Conservation (phyloP, 768 basidiomycete species). For the Pleurotus eryngii region DNA sequence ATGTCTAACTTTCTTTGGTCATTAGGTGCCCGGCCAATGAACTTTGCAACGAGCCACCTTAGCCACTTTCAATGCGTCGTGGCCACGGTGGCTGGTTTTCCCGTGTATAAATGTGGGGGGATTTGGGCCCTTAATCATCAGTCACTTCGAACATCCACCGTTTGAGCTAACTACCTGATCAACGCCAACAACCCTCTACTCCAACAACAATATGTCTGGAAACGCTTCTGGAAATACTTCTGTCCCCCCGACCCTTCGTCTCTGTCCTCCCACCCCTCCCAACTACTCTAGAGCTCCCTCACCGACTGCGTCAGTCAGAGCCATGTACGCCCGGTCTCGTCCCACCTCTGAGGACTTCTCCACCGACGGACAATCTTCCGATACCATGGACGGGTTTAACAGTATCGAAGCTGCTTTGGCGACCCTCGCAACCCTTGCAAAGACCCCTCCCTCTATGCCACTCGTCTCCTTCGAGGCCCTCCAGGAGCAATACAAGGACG, state of each 20-base stretch:
- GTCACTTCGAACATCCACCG: too few species aligned
- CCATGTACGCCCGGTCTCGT: conserved; percentile 2
- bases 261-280: background rate
- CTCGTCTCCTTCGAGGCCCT: background rate
- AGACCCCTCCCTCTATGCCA: background rate
- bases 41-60: too few species aligned
- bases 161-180: too few species aligned
- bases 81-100: too few species aligned
- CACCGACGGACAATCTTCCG: background rate
- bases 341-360: conserved; percentile 1
- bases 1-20: too few species aligned
- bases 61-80: too few species aligned
- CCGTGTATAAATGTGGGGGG: too few species aligned
- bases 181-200: too few species aligned
- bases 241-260: background rate
- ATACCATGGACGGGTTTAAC: background rate
- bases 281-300: background rate
- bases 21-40: too few species aligned
- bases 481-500: background rate
- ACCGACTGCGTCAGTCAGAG: background rate
- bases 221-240: too few species aligned
- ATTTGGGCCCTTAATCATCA: too few species aligned
- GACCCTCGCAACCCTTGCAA: background rate
- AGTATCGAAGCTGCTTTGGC: background rate
- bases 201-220: too few species aligned